Conservation (phyloP, 495 filamentous ascomycete genomes). For the Talaromyces liani region DNA sequence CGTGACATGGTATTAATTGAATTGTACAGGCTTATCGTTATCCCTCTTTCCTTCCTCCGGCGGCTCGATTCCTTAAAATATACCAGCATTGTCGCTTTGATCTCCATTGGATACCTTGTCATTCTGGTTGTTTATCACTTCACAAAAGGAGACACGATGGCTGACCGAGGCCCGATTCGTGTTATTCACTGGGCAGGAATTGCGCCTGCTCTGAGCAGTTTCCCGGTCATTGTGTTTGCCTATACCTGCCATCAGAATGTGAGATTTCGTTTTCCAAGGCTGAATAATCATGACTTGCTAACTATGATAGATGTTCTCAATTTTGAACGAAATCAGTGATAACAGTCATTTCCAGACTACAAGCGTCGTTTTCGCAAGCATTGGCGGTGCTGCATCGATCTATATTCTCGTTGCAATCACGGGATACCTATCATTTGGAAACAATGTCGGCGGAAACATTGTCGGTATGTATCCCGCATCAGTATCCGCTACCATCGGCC, state of each 20-base stretch:
- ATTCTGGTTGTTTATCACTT: conserved; percentile 90
- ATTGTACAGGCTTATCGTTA: conserved; percentile 69
- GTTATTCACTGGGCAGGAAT: conserved; percentile 70
- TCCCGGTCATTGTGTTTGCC: conserved; percentile 94
- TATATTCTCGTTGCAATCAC: conserved; percentile 92
- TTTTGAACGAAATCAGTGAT: conserved; percentile 87
- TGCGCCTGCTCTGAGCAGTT: conserved; percentile 69
- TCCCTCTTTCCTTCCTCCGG: conserved; percentile 85
- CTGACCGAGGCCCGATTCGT: conserved; percentile 64
- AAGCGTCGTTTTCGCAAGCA: conserved; percentile 70
- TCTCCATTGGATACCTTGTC: conserved; percentile 90
- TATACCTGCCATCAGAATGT: conserved; percentile 99
- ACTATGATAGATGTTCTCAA: conserved; percentile 82
- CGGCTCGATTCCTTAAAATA: conserved; percentile 94
- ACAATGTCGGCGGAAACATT: conserved; percentile 81
- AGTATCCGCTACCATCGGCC: conserved; percentile 79
- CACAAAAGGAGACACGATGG: conserved; percentile 64
- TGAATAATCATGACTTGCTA: conserved; percentile 9
- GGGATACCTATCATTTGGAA: conserved; percentile 90
- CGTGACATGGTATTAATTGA: not conserved
- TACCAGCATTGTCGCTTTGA: conserved; percentile 82
- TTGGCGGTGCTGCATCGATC: conserved; percentile 68
- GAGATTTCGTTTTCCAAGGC: conserved; percentile 14
- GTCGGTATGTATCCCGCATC: conserved; percentile 85
- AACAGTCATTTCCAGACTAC: conserved; percentile 78